These are phyloP conservation scores for Pelargonium hybrid DNA, from an alignment of 441 rosid species.

Conservation along the genomic window DNA sequence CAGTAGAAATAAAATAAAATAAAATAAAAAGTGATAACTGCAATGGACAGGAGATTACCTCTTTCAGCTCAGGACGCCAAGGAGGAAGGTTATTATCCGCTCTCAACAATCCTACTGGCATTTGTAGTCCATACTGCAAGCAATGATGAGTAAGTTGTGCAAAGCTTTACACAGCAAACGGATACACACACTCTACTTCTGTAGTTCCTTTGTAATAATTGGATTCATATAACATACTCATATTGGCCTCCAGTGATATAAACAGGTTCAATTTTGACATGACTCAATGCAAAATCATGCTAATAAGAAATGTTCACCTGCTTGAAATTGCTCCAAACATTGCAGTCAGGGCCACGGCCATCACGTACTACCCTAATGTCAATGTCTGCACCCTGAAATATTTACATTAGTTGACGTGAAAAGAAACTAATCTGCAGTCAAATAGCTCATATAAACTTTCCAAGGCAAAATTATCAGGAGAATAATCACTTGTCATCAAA, in stretches of 20 bases:
- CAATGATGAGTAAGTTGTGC: slow-evolving; percentile 1
- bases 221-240: neutral
- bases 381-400: slow-evolving; percentile 83
- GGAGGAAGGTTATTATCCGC: slow-evolving; percentile 96
- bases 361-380: slow-evolving; percentile 92
- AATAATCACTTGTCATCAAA: neutral
- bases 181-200: neutral
- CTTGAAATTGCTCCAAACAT: slow-evolving; percentile 97
- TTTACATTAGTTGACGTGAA: slow-evolving; percentile 17
- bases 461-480: neutral
- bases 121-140: slow-evolving; percentile 77
- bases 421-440: slow-evolving; percentile 8
- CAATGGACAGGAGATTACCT: slow-evolving; percentile 36
- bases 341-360: slow-evolving; percentile 91
- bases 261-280: neutral
- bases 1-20: neutral
- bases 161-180: neutral
- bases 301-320: slow-evolving; percentile 42
- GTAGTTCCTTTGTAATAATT: neutral
- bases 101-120: slow-evolving; percentile 72
- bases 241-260: neutral
- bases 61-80: slow-evolving; percentile 82
- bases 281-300: neutral
- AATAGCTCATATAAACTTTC: slow-evolving; percentile 12
- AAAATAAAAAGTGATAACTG: neutral